Percentiles rank a stretch among this genome's conserved stretches.
phyloP scores from a whole-genome alignment of 2,329 filamentous ascomycete genomes.

The Tolypocladium album region DNA sequence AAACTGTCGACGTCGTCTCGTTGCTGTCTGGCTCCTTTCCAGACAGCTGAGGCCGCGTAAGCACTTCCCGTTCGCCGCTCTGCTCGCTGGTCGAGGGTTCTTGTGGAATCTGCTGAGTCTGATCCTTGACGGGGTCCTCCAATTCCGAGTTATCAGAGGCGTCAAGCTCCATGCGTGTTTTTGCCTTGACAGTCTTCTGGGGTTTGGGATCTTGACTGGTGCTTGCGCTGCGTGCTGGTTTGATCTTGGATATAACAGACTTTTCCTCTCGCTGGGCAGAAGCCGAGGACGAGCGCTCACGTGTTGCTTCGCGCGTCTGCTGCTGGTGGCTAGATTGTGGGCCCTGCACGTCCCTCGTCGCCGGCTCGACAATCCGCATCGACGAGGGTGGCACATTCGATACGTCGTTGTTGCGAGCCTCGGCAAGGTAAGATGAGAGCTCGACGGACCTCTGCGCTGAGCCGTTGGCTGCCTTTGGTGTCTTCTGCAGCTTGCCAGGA shows the following conservation, averaged over 20 bases:
- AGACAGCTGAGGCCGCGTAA: constrained; percentile 22
- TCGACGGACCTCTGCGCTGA: constrained; percentile 24
- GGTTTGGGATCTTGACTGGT: constrained; percentile 37
- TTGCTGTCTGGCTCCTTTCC: constrained; percentile 32
- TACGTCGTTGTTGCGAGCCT: constrained; percentile 38
- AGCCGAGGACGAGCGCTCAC: constrained; percentile 21
- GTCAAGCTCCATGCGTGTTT: constrained; percentile 55
- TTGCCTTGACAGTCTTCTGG: constrained; percentile 37
- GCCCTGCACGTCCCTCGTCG: constrained; percentile 31
- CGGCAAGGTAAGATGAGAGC: constrained; percentile 30
- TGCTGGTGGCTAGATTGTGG: constrained; percentile 19
- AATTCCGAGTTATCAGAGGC: constrained; percentile 54
- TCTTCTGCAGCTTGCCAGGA: constrained; percentile 62
- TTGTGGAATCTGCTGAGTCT: constrained; percentile 8
- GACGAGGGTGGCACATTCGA: constrained; percentile 45
- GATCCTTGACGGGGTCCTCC: constrained; percentile 25
- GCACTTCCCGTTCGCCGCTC: constrained; percentile 9
- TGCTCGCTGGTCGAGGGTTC: constrained; percentile 8
- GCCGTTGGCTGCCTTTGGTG: constrained; percentile 29
- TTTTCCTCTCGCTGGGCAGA: constrained; percentile 27
- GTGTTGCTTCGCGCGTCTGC: constrained; percentile 13
- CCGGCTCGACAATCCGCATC: constrained; percentile 48
- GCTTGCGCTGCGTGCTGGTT: constrained; percentile 14
- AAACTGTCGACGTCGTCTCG: constrained; percentile 17
- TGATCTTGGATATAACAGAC: constrained; percentile 9